Evolutionary conservation across 179 eudicot genomes (phyloP).

Genomic region (Carnegiea gigantea): DNA sequence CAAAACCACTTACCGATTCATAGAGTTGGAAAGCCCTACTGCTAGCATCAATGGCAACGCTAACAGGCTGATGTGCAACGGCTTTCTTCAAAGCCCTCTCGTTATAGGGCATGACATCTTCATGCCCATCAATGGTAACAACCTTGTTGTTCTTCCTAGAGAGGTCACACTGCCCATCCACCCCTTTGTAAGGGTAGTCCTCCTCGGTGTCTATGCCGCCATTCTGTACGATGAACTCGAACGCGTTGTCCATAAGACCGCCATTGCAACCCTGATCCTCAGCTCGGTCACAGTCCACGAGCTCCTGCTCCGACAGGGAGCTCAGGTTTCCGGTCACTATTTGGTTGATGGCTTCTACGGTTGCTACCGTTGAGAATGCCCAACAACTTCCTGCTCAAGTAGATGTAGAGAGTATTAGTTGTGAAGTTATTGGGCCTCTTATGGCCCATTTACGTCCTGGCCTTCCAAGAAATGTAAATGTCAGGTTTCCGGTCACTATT

Average conservation of each 20-base stretch:
- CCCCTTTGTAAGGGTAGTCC: conserved; percentile 72
- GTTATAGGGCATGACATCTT: conserved; percentile 65
- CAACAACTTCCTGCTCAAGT: conserved; percentile 75
- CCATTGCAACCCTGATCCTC: conserved; percentile 70
- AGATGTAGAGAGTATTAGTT: neutral
- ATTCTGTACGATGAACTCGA: conserved; percentile 58
- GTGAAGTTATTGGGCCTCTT: neutral
- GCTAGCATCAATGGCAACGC: conserved; percentile 86
- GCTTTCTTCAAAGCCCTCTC: conserved; percentile 77
- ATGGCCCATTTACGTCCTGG: neutral
- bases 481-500: too few species aligned
- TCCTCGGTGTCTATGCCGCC: conserved; percentile 80
- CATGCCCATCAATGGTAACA: conserved; percentile 75
- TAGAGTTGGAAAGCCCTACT: conserved; percentile 70
- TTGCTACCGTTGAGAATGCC: conserved; percentile 90
- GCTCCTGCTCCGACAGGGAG: conserved; percentile 78
- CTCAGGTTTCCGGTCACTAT: conserved; percentile 67
- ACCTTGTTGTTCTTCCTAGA: conserved; percentile 63
- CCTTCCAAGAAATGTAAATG: too few species aligned
- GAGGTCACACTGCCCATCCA: conserved; percentile 57
- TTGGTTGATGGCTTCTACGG: conserved; percentile 74
- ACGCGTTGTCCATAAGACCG: conserved; percentile 87
- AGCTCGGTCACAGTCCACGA: conserved; percentile 67
- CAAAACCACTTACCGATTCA: conserved; percentile 43
- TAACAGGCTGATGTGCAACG: conserved; percentile 84